Percentiles rank a stretch among this genome's conserved stretches.
Conservation (phyloP, 2,329 filamentous ascomycete species). For the Fusarium coffeatum region DNA sequence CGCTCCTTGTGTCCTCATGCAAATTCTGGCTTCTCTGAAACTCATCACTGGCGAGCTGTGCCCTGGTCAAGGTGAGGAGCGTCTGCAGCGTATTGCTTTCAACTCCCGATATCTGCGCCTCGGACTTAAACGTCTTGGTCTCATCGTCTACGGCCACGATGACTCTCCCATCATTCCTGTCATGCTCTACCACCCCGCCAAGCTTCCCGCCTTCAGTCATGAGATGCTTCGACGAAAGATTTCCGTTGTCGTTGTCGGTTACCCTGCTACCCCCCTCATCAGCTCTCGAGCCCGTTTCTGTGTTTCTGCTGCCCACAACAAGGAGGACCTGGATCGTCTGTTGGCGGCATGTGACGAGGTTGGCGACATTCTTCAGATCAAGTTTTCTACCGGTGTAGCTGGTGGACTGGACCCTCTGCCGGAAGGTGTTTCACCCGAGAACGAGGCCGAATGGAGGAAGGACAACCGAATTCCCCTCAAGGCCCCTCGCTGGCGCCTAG, state of each 20-base stretch:
- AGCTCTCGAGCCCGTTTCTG: slow-evolving; percentile 96
- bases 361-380: slow-evolving; percentile 90
- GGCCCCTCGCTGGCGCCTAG: slow-evolving; percentile 84
- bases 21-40: slow-evolving; percentile 87
- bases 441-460: slow-evolving; percentile 75
- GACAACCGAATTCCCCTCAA: slow-evolving; percentile 74
- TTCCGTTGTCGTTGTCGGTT: slow-evolving; percentile 95
- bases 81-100: slow-evolving; percentile 94
- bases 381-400: slow-evolving; percentile 95
- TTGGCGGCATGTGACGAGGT: slow-evolving; percentile 92
- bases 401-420: slow-evolving; percentile 84
- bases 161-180: slow-evolving; percentile 97
- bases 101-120: slow-evolving; percentile 98
- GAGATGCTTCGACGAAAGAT: slow-evolving; percentile 99
- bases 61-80: slow-evolving; percentile 94
- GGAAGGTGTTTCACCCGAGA: slow-evolving; percentile 76
- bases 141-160: slow-evolving; percentile 97
- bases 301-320: slow-evolving; percentile 94
- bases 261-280: slow-evolving; percentile 94
- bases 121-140: slow-evolving; percentile 94
- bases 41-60: slow-evolving; percentile 90
- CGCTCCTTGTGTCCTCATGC: slow-evolving; percentile 86
- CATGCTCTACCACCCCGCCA: slow-evolving; percentile 96
- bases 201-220: slow-evolving; percentile 98
- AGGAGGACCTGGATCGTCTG: slow-evolving; percentile 94